Evolutionary conservation across 495 filamentous ascomycete species (phyloP).

Genomic region (Xylaria nigripes): DNA sequence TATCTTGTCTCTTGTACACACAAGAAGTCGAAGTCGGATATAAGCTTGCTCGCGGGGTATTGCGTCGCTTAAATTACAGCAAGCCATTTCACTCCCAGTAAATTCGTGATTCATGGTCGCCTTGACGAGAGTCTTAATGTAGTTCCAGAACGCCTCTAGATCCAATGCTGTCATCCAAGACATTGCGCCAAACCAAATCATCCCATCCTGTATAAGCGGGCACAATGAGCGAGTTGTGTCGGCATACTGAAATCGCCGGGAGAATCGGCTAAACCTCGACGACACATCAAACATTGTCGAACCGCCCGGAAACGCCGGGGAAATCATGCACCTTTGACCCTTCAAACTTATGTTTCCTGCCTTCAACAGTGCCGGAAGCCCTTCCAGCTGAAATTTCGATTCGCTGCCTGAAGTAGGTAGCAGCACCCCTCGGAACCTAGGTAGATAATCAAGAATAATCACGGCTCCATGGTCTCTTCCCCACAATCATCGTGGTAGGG

Average conservation of each 20-base stretch:
- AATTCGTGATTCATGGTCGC: neutral
- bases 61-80: neutral
- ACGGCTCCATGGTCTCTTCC: neutral
- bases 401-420: neutral
- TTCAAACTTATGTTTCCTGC: neutral
- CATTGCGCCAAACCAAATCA: neutral
- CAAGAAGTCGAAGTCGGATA: neutral
- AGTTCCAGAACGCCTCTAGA: neutral
- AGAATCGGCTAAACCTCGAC: neutral
- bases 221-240: neutral
- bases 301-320: conserved; percentile 1
- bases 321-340: neutral
- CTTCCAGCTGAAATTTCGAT: neutral
- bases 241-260: neutral
- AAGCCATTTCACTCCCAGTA: neutral
- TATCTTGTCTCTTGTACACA: neutral
- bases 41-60: neutral
- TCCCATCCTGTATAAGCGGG: neutral
- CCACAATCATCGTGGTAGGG: neutral
- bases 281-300: neutral
- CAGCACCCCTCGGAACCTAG: neutral
- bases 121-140: neutral
- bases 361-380: neutral
- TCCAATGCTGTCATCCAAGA: neutral
- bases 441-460: neutral